Base-by-base conservation (phyloP, 495 filamentous ascomycete species). In the Haplographium delicatum region DNA sequence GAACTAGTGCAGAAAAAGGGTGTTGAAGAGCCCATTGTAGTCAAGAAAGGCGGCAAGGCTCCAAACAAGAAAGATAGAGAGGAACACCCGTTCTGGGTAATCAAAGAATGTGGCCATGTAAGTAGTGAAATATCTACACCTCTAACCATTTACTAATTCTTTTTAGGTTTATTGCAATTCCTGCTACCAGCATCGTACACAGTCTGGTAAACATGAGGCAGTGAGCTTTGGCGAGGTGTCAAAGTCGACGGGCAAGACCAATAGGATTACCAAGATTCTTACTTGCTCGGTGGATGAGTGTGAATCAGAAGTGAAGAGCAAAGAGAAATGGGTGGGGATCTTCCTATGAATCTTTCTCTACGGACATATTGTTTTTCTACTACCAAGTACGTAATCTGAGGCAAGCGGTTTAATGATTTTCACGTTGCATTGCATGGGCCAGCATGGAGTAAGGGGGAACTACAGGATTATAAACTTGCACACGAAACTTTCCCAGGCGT, bases 61-160 rank as follows among this genome's bases (percentile, higher is more conserved):
- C 54, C 51, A 19, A 52, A 19, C 6, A 61, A 35, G 34, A 61
- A 58, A 24, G 61, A 63, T 7, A 50, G 58, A 18, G 61, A 53
- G 41, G 61, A 83, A 61, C 76, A 79, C 61, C 76, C 86, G 50
- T 82, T 89, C 26, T 89, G 86, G 85, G 73, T 87, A 15, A 72
- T 81, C 1, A 88, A 81, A 55, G 66, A 68, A 49, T 91, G 86
- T 65, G 87, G 86, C 47, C 86, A 91, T 73, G 86, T 90, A 72
- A 53, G 85, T 72, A 53, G 10, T 20, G n/a, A 15, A 25, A 18
- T 19, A 28, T 40, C 16, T 24, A 8, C 30, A 42, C 13, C 38
- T 41, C 26, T 9, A 38, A 22, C 15, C 18, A 31, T 24, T 24
- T 30, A 18, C 25, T 58, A 45, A 49, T 50, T 15, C 5, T 46